Conservation (phyloP, 257 asterid genomes). For the Salvia splendens region DNA sequence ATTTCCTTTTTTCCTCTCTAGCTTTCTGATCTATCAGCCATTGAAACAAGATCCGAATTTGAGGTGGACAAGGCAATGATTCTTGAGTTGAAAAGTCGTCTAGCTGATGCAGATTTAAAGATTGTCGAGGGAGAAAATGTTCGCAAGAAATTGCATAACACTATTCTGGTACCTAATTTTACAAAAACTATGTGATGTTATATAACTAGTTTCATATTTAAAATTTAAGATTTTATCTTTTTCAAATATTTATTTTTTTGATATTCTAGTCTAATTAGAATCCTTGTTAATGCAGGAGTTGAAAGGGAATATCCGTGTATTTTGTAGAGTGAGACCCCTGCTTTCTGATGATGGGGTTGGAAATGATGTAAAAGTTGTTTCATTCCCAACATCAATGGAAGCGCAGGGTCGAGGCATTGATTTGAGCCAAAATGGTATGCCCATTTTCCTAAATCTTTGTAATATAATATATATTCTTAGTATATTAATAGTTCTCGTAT, state of each 20-base stretch:
- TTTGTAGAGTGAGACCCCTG: conserved; percentile 90
- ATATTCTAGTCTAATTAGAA: neutral
- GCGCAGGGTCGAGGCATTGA: conserved; percentile 78
- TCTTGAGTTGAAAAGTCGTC: conserved; percentile 57
- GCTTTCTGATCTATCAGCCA: conserved; percentile 68
- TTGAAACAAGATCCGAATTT: conserved; percentile 68
- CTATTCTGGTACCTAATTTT: conserved; percentile 68
- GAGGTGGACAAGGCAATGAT: conserved; percentile 62
- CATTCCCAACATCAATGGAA: conserved; percentile 77
- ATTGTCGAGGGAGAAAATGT: conserved; percentile 81
- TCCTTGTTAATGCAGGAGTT: conserved; percentile 60
- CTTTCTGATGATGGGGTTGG: conserved; percentile 71
- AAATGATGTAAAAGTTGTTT: conserved; percentile 62
- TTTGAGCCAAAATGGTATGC: conserved; percentile 69
- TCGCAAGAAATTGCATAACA: conserved; percentile 87
- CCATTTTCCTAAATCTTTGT: neutral
- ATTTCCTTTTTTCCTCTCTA: conserved; percentile 26
- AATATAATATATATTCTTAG: neutral
- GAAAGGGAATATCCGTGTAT: conserved; percentile 92
- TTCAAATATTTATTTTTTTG: neutral
- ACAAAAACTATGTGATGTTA: conserved; percentile 10
- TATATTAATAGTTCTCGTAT: neutral
- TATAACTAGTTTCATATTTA: neutral
- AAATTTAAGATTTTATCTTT: neutral
- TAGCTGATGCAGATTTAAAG: conserved; percentile 77